Evolutionary conservation across 805 yeast genomes (phyloP).

Genomic region (Kazachstania kunashirensis): DNA sequence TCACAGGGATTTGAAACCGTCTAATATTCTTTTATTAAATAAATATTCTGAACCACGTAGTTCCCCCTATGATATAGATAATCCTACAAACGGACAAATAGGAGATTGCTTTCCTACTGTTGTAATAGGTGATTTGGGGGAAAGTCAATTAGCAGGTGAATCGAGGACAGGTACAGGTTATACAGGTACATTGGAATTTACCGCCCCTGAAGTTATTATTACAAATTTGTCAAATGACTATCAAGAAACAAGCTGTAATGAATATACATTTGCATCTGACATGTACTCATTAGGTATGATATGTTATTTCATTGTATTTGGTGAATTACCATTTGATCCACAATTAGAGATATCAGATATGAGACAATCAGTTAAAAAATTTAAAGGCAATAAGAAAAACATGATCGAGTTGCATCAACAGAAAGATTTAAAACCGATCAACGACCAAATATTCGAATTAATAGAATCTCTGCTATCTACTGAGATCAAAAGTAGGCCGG

Average conservation of each 20-base stretch:
- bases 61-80: slow-evolving; percentile 6
- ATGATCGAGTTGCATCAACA: slow-evolving; percentile 14
- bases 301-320: slow-evolving; percentile 64
- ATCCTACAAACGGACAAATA: neutral
- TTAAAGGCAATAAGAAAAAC: slow-evolving; percentile 18
- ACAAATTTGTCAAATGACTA: slow-evolving; percentile 11
- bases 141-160: slow-evolving; percentile 66
- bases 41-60: slow-evolving; percentile 18
- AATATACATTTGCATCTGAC: slow-evolving; percentile 67
- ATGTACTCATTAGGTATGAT: slow-evolving; percentile 78
- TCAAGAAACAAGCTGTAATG: slow-evolving; percentile 31
- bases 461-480: slow-evolving; percentile 33
- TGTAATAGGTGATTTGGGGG: slow-evolving; percentile 83
- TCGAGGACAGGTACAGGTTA: slow-evolving; percentile 62
- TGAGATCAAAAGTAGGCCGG: slow-evolving; percentile 34
- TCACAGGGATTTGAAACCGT: slow-evolving; percentile 86
- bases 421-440: slow-evolving; percentile 16
- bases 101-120: slow-evolving; percentile 46
- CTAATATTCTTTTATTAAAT: slow-evolving; percentile 58
- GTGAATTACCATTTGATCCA: slow-evolving; percentile 50
- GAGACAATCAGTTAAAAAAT: slow-evolving; percentile 28
- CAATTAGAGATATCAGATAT: slow-evolving; percentile 22
- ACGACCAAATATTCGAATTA: slow-evolving; percentile 29
- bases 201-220: slow-evolving; percentile 71
- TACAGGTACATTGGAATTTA: slow-evolving; percentile 81